Evolutionary conservation across 2,329 filamentous ascomycete genomes (phyloP), one percentile per base, ranked within the genome.

Genomic region (Erysiphe pulchra): DNA sequence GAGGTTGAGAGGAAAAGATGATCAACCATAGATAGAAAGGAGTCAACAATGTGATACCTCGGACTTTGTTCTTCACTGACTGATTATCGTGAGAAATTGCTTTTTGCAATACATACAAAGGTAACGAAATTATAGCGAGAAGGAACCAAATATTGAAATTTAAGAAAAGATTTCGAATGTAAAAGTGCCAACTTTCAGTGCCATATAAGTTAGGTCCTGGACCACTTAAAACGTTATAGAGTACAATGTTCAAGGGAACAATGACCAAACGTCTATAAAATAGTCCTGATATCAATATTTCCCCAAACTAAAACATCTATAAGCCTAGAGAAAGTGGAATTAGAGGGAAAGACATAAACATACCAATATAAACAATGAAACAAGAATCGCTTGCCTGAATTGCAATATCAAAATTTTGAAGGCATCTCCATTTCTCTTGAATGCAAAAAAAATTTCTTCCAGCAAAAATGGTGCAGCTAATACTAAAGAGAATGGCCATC

Each of bases 121-220:
- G 87, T 14, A 84, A 63, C 1, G 80, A 73, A 5, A 73, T 58
- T 42, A 93, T 60, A 0, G 86, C 86, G 12, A 95, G 68, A 11
- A 84, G 57, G 54, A 94, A 86, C 84, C 86, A 95, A 42, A 92
- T 62, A 58, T 95, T 93, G 67, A 95, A 98, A 64, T 98, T 98
- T 48, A 98, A 68, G 14, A 79, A 64, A 39, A 98, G 65, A 55
- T 98, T 98, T 54, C 82, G 80, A 54, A 93, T 68, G 61, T 98
- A 98, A 59, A 94, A 98, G 45, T 86, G 79, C 90, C 87, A 95
- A 1, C 87, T 83, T 61, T 98, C 90, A 0, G 83, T 92, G 40
- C 90, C 90, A 56, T 94, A 98, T 33, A 98, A 80, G 46, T 93
- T 73, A 0, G 90, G 90, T 31, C 77, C 81, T 0, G 73, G 71